Percentiles rank a stretch among this genome's conserved stretches.
phyloP scores from a whole-genome alignment of 257 asterid species.

The Petunia axillaris region DNA sequence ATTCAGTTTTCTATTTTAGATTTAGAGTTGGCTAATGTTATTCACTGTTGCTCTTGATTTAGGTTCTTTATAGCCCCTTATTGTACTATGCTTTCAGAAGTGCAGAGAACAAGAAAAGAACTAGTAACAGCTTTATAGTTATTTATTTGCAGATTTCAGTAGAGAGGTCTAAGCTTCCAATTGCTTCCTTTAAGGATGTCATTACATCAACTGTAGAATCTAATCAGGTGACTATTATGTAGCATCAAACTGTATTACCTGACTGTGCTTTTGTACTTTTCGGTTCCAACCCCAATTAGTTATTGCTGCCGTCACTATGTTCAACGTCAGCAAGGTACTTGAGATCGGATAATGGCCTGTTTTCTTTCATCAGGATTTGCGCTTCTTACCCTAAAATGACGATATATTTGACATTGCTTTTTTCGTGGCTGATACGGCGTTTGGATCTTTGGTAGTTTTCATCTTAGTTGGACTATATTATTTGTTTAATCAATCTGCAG shows the following conservation, averaged over 20 bases:
- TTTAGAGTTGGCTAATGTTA: background rate
- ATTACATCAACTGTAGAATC: constrained; percentile 69
- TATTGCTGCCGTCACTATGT: constrained; percentile 1
- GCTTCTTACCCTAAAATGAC: constrained; percentile 20
- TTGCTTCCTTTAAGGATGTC: constrained; percentile 70
- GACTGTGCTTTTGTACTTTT: constrained; percentile 18
- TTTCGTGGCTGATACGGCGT: constrained; percentile 22
- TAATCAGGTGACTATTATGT: constrained; percentile 63
- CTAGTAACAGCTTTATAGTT: constrained; percentile 22
- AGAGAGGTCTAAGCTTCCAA: constrained; percentile 84
- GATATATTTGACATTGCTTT: constrained; percentile 5
- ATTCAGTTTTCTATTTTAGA: constrained; percentile 6
- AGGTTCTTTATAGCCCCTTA: constrained; percentile 3
- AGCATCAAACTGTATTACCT: constrained; percentile 13
- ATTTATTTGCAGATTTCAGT: constrained; percentile 57
- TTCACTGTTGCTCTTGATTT: constrained; percentile 11
- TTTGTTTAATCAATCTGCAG: constrained; percentile 44
- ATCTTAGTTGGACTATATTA: background rate
- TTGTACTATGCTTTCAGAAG: background rate
- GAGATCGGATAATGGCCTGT: background rate
- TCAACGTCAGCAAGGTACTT: background rate
- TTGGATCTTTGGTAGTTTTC: constrained; percentile 23
- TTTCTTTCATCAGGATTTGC: constrained; percentile 4
- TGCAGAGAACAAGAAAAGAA: background rate
- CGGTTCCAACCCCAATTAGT: background rate